Base-by-base conservation (phyloP, 2,329 filamentous ascomycete genomes). In the Aspergillus tamarii region DNA sequence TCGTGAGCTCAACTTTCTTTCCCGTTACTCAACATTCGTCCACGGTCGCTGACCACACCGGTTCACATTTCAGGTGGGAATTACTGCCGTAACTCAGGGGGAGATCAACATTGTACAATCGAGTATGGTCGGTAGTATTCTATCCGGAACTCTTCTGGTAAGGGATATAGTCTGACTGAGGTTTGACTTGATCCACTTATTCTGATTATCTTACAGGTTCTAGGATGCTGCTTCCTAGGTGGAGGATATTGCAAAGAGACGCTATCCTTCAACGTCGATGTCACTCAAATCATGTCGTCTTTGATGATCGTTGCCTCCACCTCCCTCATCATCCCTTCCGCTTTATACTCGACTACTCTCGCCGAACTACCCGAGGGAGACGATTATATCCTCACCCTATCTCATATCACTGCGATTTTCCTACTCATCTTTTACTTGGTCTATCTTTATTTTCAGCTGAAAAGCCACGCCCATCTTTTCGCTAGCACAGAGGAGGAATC, bases 191-290 rank as follows among this genome's bases (percentile, higher is more conserved):
- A 23, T 11, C 12, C 4, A 23, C 10, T 5, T 4, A 57, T 3
- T 28, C 30, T 52, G 28, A 26, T 28, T 30, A 10, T 43, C 23
- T 57, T 26, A 50, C 32, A 68, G 66, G 91, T 95, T 61, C 81
- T 95, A 80, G 92, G 91, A 63, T 93, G 91, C 85, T 94, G 89
- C 74, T 95, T 93, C 83, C 93, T 94, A 80, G 89, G 90, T 64
- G 92, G 91, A 61, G 91, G 91, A 2, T 78, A 93, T 68, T 88
- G 89, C 61, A 86, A 92, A 48, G 76, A 84, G 39, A 89, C 93
- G 72, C 92, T 96, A 74, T 88, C 85, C 76, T 96, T 96, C 85
- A 96, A 96, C 81, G 87, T 90, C 53, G 93, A 91, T 0, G 92
- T 96, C 5, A 92, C 92, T 1, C 92, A 94, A 74, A 95, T 92